Evolutionary conservation across 83 land plant genomes (phyloP).

Genomic region (Isoetes engelmannii): DNA sequence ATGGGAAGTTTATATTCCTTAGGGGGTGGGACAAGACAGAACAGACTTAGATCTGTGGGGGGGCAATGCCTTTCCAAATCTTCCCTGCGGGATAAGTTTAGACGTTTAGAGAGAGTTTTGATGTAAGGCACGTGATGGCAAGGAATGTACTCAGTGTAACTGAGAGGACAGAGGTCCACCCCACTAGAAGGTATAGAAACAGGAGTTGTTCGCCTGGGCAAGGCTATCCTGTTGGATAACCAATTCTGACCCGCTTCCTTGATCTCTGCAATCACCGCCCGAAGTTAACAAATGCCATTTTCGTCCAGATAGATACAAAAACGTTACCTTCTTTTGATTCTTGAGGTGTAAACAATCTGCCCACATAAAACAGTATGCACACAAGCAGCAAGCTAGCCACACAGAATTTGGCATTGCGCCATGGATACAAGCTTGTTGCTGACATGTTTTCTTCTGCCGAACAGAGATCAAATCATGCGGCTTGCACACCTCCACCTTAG

Average conservation of each 20-base stretch:
- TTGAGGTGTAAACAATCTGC: no score
- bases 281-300: no score
- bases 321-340: no score
- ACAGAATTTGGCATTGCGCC: no score
- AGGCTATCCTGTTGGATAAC: constrained; percentile 46
- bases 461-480: no score
- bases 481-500: no score
- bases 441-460: no score
- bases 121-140: constrained; percentile 58
- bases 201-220: constrained; percentile 35
- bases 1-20: constrained; percentile 65
- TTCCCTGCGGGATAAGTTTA: constrained; percentile 46
- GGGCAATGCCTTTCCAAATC: constrained; percentile 79
- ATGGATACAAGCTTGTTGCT: no score
- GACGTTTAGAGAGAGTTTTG: constrained; percentile 18
- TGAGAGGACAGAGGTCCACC: constrained; percentile 55
- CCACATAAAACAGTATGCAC: no score
- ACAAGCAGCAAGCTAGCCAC: no score
- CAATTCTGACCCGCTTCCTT: constrained; percentile 32
- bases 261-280: no score
- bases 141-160: constrained; percentile 61
- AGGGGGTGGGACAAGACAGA: constrained; percentile 81
- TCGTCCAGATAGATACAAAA: no score
- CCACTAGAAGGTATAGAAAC: constrained; percentile 42
- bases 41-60: constrained; percentile 46